Conservation (phyloP, 495 filamentous ascomycete species). For the Podospora tetraspora region DNA sequence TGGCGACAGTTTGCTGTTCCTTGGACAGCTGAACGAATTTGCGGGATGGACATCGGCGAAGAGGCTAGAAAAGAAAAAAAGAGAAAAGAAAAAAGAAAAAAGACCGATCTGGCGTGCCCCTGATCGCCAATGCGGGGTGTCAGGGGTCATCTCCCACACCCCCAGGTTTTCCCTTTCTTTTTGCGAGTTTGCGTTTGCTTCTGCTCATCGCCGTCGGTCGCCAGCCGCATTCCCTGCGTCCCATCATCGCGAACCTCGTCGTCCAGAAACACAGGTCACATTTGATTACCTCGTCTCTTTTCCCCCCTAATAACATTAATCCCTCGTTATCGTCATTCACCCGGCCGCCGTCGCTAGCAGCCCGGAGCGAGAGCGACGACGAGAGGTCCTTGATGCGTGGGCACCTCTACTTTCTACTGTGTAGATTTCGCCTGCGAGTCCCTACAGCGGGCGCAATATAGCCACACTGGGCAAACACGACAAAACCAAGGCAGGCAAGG, state of each 20-base stretch:
- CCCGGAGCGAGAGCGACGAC: background rate
- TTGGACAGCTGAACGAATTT: conserved; percentile 4
- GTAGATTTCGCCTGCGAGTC: conserved; percentile 4
- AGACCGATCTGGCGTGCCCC: background rate
- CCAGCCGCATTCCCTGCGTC: background rate
- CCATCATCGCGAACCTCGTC: background rate
- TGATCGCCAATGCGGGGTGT: conserved; percentile 11
- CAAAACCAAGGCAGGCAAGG: background rate
- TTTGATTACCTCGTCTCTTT: background rate
- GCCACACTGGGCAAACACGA: background rate
- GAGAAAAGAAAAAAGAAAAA: background rate
- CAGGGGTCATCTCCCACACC: conserved; percentile 4
- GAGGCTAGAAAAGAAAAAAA: background rate
- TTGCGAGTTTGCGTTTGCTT: background rate
- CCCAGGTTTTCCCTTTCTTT: conserved; percentile 3
- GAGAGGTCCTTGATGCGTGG: conserved; percentile 5
- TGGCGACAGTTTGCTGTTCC: background rate
- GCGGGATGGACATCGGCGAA: background rate
- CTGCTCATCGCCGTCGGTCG: background rate
- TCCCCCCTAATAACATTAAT: background rate
- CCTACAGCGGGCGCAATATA: conserved; percentile 11
- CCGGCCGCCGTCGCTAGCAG: background rate
- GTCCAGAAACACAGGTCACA: background rate
- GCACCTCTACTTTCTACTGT: background rate
- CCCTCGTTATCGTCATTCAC: background rate